Conservation (phyloP, 768 basidiomycete species). For the Rhizopogon salebrosus region DNA sequence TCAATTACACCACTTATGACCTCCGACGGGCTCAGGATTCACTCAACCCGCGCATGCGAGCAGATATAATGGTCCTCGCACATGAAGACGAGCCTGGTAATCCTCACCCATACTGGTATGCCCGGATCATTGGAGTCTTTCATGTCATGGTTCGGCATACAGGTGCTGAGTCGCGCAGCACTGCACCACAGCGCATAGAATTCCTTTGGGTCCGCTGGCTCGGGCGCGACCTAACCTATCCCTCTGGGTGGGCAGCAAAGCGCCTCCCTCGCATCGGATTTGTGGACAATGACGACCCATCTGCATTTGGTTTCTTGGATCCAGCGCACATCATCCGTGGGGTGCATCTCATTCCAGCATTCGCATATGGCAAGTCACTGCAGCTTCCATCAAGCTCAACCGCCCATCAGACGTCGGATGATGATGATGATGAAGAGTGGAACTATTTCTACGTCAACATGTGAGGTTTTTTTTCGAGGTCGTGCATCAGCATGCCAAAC, state of each 20-base stretch:
- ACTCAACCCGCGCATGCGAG: slow-evolving; percentile 31
- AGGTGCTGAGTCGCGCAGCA: not conserved
- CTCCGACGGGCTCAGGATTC: slow-evolving; percentile 29
- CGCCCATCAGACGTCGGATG: slow-evolving; percentile 17
- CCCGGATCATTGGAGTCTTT: not conserved
- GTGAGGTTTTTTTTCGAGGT: no score
- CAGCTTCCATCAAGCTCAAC: slow-evolving; percentile 1
- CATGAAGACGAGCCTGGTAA: no score
- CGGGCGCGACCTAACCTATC: slow-evolving; percentile 19
- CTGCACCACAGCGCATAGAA: slow-evolving; percentile 21
- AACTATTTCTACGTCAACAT: no score
- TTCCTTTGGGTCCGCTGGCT: slow-evolving; percentile 40
- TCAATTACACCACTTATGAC: slow-evolving; percentile 27
- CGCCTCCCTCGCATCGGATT: slow-evolving; percentile 37
- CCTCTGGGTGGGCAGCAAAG: slow-evolving; percentile 19
- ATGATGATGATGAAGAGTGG: slow-evolving; percentile 25
- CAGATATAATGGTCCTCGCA: not conserved
- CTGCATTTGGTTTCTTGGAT: slow-evolving; percentile 43
- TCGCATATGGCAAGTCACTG: slow-evolving; percentile 17
- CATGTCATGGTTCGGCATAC: not conserved
- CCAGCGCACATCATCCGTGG: slow-evolving; percentile 34
- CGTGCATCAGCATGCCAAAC: no score
- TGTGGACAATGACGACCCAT: slow-evolving; percentile 18
- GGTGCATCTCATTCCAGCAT: slow-evolving; percentile 39
- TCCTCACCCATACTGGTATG: no score